Evolutionary conservation across 1,284 basidiomycete genomes (phyloP).

Genomic region (Trametes versicolor): DNA sequence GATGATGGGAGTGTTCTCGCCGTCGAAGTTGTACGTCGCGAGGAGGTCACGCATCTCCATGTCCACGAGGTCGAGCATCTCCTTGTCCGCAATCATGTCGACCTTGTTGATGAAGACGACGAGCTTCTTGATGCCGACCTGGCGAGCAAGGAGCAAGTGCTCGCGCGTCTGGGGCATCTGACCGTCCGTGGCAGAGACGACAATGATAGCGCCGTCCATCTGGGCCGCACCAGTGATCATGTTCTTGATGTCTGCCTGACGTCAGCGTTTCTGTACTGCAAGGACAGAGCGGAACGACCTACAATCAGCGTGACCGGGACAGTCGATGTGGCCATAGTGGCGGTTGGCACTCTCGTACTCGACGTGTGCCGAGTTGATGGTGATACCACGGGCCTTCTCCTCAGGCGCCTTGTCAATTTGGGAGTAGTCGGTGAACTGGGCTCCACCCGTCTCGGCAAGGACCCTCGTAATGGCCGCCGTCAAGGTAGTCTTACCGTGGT

Average conservation of each 20-base stretch:
- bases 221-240: constrained; percentile 99
- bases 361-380: constrained; percentile 95
- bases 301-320: constrained; percentile 96
- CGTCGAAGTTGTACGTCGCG: constrained; percentile 92
- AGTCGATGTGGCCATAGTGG: constrained; percentile 99
- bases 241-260: constrained; percentile 86
- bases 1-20: constrained; percentile 96
- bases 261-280: constrained; percentile 8
- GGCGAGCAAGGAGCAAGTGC: constrained; percentile 96
- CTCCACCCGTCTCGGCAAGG: constrained; percentile 83
- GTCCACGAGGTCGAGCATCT: constrained; percentile 99
- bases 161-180: constrained; percentile 99
- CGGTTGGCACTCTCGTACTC: constrained; percentile 95
- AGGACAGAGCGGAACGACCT: constrained; percentile 40
- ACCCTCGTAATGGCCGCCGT: constrained; percentile 99
- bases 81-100: constrained; percentile 95
- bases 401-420: constrained; percentile 99
- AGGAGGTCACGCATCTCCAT: constrained; percentile 99
- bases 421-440: constrained; percentile 97
- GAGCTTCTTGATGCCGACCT: constrained; percentile 98
- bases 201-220: constrained; percentile 98
- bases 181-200: constrained; percentile 98
- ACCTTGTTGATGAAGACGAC: constrained; percentile 99
- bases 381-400: constrained; percentile 99
- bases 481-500: constrained; percentile 96